Conservation (phyloP, 23 red algal genomes). For the Gracilariopsis chorda region DNA sequence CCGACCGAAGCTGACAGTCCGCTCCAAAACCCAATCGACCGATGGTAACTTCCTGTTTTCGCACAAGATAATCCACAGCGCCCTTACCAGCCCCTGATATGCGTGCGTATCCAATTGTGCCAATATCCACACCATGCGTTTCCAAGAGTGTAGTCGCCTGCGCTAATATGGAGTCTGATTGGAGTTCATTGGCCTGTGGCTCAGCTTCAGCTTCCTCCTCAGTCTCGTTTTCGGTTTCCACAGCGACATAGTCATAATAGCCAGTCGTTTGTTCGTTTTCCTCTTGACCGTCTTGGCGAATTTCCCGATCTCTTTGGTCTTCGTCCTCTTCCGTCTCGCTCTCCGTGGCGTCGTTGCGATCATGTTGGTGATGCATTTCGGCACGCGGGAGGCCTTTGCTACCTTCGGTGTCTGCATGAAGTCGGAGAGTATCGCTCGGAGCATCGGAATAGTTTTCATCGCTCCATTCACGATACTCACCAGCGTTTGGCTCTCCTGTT, state of each 20-base stretch:
- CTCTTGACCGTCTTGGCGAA: not conserved
- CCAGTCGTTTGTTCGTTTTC: not conserved
- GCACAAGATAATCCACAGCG: slow-evolving; percentile 57
- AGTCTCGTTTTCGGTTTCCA: slow-evolving; percentile 4
- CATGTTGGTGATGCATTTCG: not conserved
- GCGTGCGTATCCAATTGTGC: slow-evolving; percentile 66
- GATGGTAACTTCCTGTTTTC: slow-evolving; percentile 20
- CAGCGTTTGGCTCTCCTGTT: not conserved
- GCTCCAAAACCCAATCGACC: slow-evolving; percentile 43
- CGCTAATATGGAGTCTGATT: not conserved
- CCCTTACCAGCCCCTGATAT: slow-evolving; percentile 40
- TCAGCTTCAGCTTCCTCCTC: not conserved
- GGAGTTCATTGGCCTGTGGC: not conserved
- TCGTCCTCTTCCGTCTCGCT: slow-evolving; percentile 9
- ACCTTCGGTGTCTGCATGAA: not conserved
- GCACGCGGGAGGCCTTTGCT: not conserved
- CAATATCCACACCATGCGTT: slow-evolving; percentile 29
- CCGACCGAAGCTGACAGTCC: slow-evolving; percentile 62
- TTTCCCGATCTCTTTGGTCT: not conserved
- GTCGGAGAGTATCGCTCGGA: not conserved
- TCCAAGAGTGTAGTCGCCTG: not conserved
- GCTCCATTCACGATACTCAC: not conserved
- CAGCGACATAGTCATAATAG: not conserved
- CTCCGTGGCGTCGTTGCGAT: slow-evolving; percentile 6
- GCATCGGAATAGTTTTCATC: slow-evolving; percentile 10